These are phyloP conservation scores for Phialophora tarda DNA, from an alignment of 2,329 filamentous ascomycete species.

Conservation along the genomic window DNA sequence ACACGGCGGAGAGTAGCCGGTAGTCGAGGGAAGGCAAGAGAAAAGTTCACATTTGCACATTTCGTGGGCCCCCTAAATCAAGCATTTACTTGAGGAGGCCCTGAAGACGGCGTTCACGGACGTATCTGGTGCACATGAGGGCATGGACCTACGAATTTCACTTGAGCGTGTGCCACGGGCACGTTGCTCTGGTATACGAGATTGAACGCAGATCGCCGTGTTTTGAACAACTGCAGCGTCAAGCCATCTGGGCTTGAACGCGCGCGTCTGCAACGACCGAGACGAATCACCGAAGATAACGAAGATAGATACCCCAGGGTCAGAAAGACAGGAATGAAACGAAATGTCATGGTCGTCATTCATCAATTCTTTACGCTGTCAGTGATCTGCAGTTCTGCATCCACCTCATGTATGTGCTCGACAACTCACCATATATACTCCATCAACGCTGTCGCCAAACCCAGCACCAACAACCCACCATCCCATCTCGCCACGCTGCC, in stretches of 20 bases:
- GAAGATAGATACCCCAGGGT: slow-evolving; percentile 5
- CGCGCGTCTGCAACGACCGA: not conserved
- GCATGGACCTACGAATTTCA: too few relatives aligned
- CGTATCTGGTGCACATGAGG: too few relatives aligned
- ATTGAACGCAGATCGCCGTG: too few relatives aligned
- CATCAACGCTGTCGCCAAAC: not conserved
- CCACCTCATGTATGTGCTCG: not conserved
- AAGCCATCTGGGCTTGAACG: not conserved
- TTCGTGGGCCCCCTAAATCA: not conserved
- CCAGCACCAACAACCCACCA: slow-evolving; percentile 2
- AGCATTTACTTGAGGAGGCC: not conserved
- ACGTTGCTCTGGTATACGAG: not conserved
- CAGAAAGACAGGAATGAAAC: not conserved
- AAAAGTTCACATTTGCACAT: not conserved
- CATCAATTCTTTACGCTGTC: not conserved
- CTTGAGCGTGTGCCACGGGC: too few relatives aligned
- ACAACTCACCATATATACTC: not conserved
- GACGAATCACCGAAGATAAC: not conserved
- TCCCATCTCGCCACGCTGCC: not conserved
- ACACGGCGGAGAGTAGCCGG: slow-evolving; percentile 4
- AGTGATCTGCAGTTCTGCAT: not conserved
- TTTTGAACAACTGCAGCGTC: not conserved
- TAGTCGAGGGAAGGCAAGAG: not conserved
- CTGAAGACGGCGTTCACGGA: not conserved
- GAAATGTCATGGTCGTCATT: not conserved